Evolutionary conservation across 345 rosid species (phyloP).

Genomic region (Fremontodendron californicum): DNA sequence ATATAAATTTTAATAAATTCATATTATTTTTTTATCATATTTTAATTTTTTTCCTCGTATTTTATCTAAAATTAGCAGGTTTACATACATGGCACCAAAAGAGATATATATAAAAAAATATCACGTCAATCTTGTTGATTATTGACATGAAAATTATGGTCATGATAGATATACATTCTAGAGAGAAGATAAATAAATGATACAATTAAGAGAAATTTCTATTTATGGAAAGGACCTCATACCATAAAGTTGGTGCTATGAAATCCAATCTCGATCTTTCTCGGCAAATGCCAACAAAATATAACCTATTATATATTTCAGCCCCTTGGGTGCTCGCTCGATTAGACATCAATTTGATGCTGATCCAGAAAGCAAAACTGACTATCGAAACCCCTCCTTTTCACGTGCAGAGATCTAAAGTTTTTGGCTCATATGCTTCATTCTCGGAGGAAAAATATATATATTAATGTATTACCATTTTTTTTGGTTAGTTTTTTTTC

Average conservation of each 20-base stretch:
- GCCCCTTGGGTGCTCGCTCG: not conserved
- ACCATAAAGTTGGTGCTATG: not conserved
- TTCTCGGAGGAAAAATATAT: not conserved
- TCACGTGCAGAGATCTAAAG: not conserved
- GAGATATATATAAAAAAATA: no score
- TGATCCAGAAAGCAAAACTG: not conserved
- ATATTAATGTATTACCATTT: not conserved
- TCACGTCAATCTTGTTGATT: not conserved
- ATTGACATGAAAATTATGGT: not conserved
- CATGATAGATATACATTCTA: not conserved
- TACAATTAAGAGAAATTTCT: not conserved
- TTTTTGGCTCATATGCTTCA: not conserved
- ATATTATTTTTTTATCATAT: no score
- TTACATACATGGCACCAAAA: no score
- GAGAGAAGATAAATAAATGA: not conserved
- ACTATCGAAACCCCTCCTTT: not conserved
- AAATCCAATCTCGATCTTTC: conserved; percentile 1
- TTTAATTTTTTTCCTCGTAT: no score
- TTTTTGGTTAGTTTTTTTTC: no score
- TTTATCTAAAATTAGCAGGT: not conserved
- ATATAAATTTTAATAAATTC: no score
- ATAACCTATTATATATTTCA: not conserved
- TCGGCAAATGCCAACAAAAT: not conserved
- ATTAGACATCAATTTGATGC: not conserved
- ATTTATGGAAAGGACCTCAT: not conserved